phyloP scores from a whole-genome alignment of 148 eudicot species.

The Rhododendron williamsianum region DNA sequence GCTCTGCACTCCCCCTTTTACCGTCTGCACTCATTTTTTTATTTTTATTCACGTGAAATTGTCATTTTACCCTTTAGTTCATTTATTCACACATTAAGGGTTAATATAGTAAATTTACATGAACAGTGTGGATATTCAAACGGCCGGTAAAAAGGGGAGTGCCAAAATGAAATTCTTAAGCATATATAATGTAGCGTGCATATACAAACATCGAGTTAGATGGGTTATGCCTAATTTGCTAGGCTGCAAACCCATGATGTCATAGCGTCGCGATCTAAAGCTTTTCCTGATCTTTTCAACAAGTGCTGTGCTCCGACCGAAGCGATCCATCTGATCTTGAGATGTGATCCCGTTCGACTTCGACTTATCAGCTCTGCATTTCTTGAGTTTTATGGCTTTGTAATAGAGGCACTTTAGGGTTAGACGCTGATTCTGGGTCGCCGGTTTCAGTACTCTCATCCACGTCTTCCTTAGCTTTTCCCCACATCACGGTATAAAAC shows the following conservation, averaged over 20 bases:
- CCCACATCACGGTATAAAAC: conserved; percentile 63
- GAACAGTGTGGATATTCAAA: neutral
- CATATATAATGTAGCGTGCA: neutral
- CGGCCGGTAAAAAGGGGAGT: neutral
- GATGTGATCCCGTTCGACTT: neutral
- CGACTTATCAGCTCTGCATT: neutral
- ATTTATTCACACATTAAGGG: too few relatives aligned
- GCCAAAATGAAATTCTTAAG: too few relatives aligned
- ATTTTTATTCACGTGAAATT: too few relatives aligned
- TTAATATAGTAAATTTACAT: neutral
- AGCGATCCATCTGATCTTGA: neutral
- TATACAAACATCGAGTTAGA: neutral
- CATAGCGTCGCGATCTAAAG: neutral
- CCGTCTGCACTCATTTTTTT: too few relatives aligned
- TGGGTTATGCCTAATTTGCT: neutral
- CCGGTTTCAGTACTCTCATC: conserved; percentile 12
- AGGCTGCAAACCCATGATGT: neutral
- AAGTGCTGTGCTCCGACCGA: neutral
- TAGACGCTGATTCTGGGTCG: conserved; percentile 26
- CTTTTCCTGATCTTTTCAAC: neutral
- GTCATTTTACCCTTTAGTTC: neutral
- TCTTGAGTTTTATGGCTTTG: conserved; percentile 15
- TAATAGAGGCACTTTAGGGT: conserved; percentile 30
- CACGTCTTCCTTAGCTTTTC: conserved; percentile 43
- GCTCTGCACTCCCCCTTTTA: neutral